A percentile compares a stretch with the other conserved stretches of the same genome.
phyloP scores from a whole-genome alignment of 2,329 filamentous ascomycete species.

The Penicillium sp. region DNA sequence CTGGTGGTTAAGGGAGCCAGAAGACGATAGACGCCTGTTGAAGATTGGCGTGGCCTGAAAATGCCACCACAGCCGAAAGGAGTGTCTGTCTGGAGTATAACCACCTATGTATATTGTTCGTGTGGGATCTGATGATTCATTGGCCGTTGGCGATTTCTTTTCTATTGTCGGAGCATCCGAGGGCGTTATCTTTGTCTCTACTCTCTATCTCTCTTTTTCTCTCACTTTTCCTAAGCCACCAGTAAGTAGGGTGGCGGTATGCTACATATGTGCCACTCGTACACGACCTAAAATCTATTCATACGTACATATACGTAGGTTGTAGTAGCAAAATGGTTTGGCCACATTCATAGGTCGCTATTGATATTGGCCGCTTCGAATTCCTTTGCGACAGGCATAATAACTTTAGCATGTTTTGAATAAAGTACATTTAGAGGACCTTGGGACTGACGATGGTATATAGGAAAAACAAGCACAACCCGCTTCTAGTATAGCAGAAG shows the following conservation, averaged over 20 bases:
- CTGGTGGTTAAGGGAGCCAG: slow-evolving; percentile 75
- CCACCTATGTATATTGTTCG: slow-evolving; percentile 9
- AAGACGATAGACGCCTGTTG: slow-evolving; percentile 47
- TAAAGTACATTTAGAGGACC: neutral
- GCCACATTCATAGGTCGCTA: neutral
- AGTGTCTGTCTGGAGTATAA: slow-evolving; percentile 9
- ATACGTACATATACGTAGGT: neutral
- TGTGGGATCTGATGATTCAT: slow-evolving; percentile 4
- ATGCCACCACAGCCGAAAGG: slow-evolving; percentile 13
- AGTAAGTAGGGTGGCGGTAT: neutral
- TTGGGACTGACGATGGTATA: slow-evolving; percentile 1
- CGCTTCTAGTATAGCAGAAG: slow-evolving; percentile 7
- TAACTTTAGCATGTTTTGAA: neutral
- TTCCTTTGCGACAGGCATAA: slow-evolving; percentile 44
- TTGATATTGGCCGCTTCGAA: slow-evolving; percentile 55
- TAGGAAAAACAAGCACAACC: slow-evolving; percentile 9
- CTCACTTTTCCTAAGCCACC: neutral
- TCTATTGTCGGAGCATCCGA: slow-evolving; percentile 13
- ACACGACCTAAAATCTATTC: neutral
- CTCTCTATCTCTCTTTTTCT: slow-evolving; percentile 6
- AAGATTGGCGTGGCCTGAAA: slow-evolving; percentile 16
- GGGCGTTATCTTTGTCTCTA: slow-evolving; percentile 12
- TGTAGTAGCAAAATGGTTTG: neutral
- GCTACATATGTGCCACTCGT: neutral
- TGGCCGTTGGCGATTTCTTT: slow-evolving; percentile 9